Base-by-base conservation (phyloP, 2,329 filamentous ascomycete species). In the Akanthomyces lecanii region DNA sequence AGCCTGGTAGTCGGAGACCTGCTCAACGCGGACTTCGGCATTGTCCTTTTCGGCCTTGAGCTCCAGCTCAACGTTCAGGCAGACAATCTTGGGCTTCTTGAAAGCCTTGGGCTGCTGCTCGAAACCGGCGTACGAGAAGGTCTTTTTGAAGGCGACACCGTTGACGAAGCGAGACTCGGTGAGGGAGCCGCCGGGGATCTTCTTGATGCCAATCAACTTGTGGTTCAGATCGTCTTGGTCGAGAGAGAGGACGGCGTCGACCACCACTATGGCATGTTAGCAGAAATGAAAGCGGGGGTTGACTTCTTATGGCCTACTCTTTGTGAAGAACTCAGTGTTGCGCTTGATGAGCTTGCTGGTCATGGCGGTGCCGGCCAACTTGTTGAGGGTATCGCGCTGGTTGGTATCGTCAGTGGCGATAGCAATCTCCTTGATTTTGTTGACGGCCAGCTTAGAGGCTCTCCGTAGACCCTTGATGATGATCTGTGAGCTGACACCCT, bases 1-100 rank as follows among this genome's bases (percentile, higher is more conserved):
- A 66, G 95, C 95, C 80, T 99, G 95, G 81, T 99, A 99, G 79
- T 99, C 95, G 23, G 94, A 96, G 59, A 99, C 95, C 78, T 98
- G 93, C 79, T 98, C 95, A 64, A 99, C 93, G 64, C 95, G 89
- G 67, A 99, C 92, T 81, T 99, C 95, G 64, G 95, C 95, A 72
- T 99, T 99, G 81, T 99, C 95, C 84, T 97, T 99, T 78, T 99
- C 95, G 66, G 91, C 94, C 87, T 99, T 99, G 70, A 99, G 83
- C 81, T 99, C 95, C 66, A 99, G 84, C 79, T 99, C 95, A 70
- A 99, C 95, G 76, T 98, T 99, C 70, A 99, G 81, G 78, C 94
- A 98, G 65, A 97, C 91, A 69, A 99, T 96, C 83, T 96, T 96
- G 65, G 95, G 95, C 78, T 97, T 86, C 74, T 85, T 87, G 82